Conservation (phyloP, 345 rosid species). For the Alliaria petiolata region DNA sequence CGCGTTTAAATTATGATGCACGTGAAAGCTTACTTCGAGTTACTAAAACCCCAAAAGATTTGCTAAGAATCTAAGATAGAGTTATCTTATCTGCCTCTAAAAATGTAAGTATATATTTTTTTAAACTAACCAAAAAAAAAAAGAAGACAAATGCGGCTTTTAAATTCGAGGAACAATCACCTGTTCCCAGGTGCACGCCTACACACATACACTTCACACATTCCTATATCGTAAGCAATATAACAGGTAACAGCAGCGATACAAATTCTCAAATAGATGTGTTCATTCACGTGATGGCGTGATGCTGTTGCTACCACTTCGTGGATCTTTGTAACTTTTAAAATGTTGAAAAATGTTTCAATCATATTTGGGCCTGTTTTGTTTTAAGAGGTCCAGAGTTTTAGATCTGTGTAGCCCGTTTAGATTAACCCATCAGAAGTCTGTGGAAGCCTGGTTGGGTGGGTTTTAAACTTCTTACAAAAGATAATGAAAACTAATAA, state of each 20-base stretch:
- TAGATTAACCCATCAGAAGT: too few species aligned
- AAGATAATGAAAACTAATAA: too few species aligned
- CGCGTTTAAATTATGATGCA: slow-evolving; percentile 25
- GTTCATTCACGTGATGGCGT: background rate
- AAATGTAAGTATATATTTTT: background rate
- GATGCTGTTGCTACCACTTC: background rate
- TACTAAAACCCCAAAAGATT: background rate
- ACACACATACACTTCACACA: background rate
- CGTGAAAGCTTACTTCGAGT: slow-evolving; percentile 26
- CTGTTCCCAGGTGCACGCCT: slow-evolving; percentile 15
- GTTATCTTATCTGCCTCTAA: slow-evolving; percentile 9
- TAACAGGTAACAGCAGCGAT: too few species aligned
- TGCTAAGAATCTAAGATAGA: too few species aligned
- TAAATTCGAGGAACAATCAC: slow-evolving; percentile 22
- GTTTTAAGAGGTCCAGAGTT: too few species aligned
- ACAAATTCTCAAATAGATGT: background rate
- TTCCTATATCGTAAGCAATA: too few species aligned
- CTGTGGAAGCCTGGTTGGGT: too few species aligned
- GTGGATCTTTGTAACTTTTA: background rate
- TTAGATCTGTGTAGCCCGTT: too few species aligned
- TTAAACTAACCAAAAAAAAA: background rate
- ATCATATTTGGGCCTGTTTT: background rate
- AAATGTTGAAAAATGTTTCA: background rate
- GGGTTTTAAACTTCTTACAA: too few species aligned
- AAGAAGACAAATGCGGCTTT: slow-evolving; percentile 6